Percentiles rank a stretch among this genome's conserved stretches.
phyloP scores from a whole-genome alignment of 1,139 yeast species.

The Meyerozyma smithsonii region DNA sequence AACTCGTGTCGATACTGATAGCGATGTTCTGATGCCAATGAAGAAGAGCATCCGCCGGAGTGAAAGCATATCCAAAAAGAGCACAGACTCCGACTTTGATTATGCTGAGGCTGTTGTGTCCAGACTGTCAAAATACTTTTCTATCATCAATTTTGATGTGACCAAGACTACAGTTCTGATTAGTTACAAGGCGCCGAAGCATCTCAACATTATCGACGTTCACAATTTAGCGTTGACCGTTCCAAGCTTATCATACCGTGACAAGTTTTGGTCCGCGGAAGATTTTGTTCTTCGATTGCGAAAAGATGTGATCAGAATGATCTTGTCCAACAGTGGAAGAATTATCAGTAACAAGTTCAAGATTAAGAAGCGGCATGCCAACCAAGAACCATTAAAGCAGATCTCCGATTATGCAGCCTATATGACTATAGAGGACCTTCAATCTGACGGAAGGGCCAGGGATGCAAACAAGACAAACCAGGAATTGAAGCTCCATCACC shows the following conservation, averaged over 20 bases:
- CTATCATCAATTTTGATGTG: slow-evolving; percentile 57
- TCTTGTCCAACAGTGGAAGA: slow-evolving; percentile 73
- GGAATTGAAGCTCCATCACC: background rate
- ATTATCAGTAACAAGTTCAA: slow-evolving; percentile 74
- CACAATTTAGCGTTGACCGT: slow-evolving; percentile 60
- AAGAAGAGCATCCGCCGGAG: background rate
- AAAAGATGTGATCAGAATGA: slow-evolving; percentile 63
- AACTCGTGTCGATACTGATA: background rate
- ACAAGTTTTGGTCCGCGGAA: slow-evolving; percentile 75
- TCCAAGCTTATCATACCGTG: slow-evolving; percentile 59
- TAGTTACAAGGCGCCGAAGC: slow-evolving; percentile 75
- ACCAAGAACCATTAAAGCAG: slow-evolving; percentile 40
- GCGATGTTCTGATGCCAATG: background rate
- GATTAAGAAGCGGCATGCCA: slow-evolving; percentile 23
- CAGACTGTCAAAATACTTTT: slow-evolving; percentile 63
- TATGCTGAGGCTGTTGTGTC: slow-evolving; percentile 55
- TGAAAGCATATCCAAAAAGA: slow-evolving; percentile 1
- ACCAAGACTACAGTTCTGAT: slow-evolving; percentile 51
- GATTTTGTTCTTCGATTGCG: slow-evolving; percentile 63
- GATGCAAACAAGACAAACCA: slow-evolving; percentile 14
- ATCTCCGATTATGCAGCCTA: slow-evolving; percentile 36
- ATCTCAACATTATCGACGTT: slow-evolving; percentile 63
- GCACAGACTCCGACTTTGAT: slow-evolving; percentile 14
- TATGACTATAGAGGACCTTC: slow-evolving; percentile 38
- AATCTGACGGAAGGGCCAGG: slow-evolving; percentile 24